Evolutionary conservation across 495 filamentous ascomycete species (phyloP), one percentile per base, ranked within the genome.

Genomic region (Cairneyella variabilis): DNA sequence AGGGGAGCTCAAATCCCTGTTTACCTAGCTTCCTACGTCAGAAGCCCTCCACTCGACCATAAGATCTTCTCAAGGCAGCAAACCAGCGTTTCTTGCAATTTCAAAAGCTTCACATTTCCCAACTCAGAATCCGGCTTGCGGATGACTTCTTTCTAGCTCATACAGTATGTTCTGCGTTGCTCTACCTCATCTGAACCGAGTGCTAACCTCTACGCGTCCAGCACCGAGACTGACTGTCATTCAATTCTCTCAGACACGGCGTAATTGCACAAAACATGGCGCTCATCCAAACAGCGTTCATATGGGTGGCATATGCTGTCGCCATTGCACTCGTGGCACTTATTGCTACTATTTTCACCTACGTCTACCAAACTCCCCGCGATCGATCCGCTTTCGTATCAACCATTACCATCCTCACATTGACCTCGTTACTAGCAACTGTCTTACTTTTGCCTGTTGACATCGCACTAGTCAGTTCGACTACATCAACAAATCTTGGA

Each of bases 381-480:
- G 95, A 97, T 41, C 84, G 93, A 44, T 91, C 90, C 14, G 76
- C 80, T 12, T 75, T 84, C 27, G 90, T 97, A 34, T 90, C 83
- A 44, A 73, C 80, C 46, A 87, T 97, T 42, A 88, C 84, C 62
- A 90, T 96, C 55, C 69, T 97, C 66, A 90, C 91, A 30, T 77
- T 95, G 38, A 89, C 88, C 14, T 75, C 87, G 32, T 79, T 99
- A 25, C 83, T 99, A 48, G 93, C 93, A 6, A 99, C 93, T 4
- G 83, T 95, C 49, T 82, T 97, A 23, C 80, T 99, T 39, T 80
- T 96, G 16, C 93, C 93, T 4, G 93, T 97, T 62, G 93, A 99
- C 72, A 85, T 99, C 57, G 95, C 93, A 25, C 75, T 99, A 42
- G 85, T 96, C 34, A 96, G 91, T 2, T 92, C 88, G 1, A 97